Conservation (phyloP, 257 asterid species). For the Thymus mandschuricus region DNA sequence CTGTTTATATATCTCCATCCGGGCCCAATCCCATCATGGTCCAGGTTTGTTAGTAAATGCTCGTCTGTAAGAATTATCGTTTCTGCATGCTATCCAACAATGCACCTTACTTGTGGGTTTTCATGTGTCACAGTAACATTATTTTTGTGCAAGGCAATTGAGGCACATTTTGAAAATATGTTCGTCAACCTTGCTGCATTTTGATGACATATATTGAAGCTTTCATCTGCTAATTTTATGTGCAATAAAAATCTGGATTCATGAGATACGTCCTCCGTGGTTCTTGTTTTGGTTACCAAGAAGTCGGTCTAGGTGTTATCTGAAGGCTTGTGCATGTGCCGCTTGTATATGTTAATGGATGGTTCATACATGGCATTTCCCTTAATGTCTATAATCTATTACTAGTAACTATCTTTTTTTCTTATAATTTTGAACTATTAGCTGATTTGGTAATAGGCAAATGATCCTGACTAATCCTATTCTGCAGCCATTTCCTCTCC, state of each 20-base stretch:
- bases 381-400: neutral
- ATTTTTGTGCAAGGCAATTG: neutral
- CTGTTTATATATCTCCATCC: constrained; percentile 87
- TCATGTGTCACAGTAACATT: constrained; percentile 1
- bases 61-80: neutral
- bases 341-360: constrained; percentile 6
- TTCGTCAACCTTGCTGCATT: neutral
- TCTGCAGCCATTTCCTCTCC: constrained; percentile 93
- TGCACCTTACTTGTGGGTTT: neutral
- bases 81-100: neutral
- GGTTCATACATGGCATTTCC: neutral
- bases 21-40: constrained; percentile 99
- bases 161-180: neutral
- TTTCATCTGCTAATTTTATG: neutral
- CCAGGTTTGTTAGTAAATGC: constrained; percentile 66
- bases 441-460: neutral
- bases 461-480: constrained; percentile 20
- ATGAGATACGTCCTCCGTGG: neutral
- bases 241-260: neutral
- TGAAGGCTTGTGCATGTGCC: neutral
- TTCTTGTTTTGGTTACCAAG: constrained; percentile 2
- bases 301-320: neutral
- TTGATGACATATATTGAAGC: constrained; percentile 24
- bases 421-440: neutral
- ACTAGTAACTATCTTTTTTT: constrained; percentile 11